Evolutionary conservation across 1,284 basidiomycete species (phyloP).

Genomic region (Phlebopus sp.): DNA sequence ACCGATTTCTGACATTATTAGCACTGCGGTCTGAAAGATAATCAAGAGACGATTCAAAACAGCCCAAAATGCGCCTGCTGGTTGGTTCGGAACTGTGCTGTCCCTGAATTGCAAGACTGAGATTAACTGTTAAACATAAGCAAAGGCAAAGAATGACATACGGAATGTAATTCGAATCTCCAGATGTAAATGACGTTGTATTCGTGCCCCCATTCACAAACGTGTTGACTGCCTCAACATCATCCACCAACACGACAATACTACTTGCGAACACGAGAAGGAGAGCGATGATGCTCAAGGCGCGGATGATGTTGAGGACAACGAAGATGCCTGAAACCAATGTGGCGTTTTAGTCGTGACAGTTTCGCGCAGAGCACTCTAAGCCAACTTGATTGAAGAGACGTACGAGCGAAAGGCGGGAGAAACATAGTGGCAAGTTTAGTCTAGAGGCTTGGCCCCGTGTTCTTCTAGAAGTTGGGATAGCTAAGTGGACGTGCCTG

Average conservation of each 20-base stretch:
- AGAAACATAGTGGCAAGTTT: constrained; percentile 33
- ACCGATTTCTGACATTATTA: constrained; percentile 60
- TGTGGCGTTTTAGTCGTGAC: not conserved
- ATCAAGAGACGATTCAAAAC: constrained; percentile 81
- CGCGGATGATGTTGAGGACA: constrained; percentile 73
- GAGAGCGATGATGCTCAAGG: constrained; percentile 74
- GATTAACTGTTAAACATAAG: not conserved
- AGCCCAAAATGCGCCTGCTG: constrained; percentile 85
- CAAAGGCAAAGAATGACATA: constrained; percentile 36
- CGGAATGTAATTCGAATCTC: constrained; percentile 73
- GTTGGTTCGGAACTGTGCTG: constrained; percentile 82
- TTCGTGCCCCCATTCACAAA: constrained; percentile 45
- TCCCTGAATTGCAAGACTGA: constrained; percentile 38
- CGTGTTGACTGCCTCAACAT: constrained; percentile 72
- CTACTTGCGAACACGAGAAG: constrained; percentile 75
- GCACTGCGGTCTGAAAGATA: constrained; percentile 70
- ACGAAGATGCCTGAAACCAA: constrained; percentile 60
- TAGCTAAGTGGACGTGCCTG: constrained; percentile 22
- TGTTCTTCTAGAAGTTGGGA: not conserved
- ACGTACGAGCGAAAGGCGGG: constrained; percentile 49
- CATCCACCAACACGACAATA: constrained; percentile 75
- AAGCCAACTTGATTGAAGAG: no score
- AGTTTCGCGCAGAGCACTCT: no score
- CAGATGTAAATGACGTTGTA: constrained; percentile 25
- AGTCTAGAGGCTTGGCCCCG: not conserved